Percentiles rank a stretch among this genome's conserved stretches.
Evolutionary conservation across 2,329 filamentous ascomycete genomes (phyloP).

Genomic region (Ceratocystis cubensis): DNA sequence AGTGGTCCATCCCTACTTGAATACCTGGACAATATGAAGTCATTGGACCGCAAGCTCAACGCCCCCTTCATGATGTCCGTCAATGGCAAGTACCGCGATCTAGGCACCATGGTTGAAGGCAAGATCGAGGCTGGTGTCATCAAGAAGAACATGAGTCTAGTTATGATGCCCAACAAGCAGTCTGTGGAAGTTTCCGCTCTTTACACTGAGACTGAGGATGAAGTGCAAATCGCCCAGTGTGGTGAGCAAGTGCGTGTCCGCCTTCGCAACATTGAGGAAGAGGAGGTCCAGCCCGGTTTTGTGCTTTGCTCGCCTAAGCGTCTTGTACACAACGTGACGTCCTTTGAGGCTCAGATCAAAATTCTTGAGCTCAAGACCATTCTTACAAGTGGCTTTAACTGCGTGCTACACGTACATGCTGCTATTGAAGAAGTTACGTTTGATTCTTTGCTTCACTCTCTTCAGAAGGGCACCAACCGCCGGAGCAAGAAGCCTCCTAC

Average conservation of each 20-base stretch:
- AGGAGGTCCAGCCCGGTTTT: conserved; percentile 90
- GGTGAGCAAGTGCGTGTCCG: conserved; percentile 91
- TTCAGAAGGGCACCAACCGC: conserved; percentile 85
- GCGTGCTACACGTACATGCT: conserved; percentile 91
- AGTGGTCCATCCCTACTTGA: conserved; percentile 83
- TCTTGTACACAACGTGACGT: conserved; percentile 74
- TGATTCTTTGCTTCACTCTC: conserved; percentile 71
- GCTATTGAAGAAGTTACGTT: conserved; percentile 98
- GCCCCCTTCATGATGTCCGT: conserved; percentile 99
- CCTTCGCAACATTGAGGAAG: conserved; percentile 89
- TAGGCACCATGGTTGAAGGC: conserved; percentile 95
- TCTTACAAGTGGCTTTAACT: conserved; percentile 89
- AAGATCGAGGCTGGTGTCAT: conserved; percentile 92
- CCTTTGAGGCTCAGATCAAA: conserved; percentile 93
- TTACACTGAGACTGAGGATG: conserved; percentile 94
- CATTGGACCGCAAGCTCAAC: conserved; percentile 88
- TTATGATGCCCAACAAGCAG: conserved; percentile 94
- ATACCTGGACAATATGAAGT: conserved; percentile 86
- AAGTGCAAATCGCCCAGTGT: conserved; percentile 67
- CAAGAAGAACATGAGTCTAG: conserved; percentile 72
- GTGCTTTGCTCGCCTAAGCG: conserved; percentile 92
- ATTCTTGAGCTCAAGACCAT: conserved; percentile 93
- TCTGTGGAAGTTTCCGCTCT: conserved; percentile 68
- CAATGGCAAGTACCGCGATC: conserved; percentile 88
- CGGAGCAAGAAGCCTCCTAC: conserved; percentile 90